Evolutionary conservation across 1,284 basidiomycete species (phyloP), one percentile per base, ranked within the genome.

Genomic region (Anthracocystis setariae): DNA sequence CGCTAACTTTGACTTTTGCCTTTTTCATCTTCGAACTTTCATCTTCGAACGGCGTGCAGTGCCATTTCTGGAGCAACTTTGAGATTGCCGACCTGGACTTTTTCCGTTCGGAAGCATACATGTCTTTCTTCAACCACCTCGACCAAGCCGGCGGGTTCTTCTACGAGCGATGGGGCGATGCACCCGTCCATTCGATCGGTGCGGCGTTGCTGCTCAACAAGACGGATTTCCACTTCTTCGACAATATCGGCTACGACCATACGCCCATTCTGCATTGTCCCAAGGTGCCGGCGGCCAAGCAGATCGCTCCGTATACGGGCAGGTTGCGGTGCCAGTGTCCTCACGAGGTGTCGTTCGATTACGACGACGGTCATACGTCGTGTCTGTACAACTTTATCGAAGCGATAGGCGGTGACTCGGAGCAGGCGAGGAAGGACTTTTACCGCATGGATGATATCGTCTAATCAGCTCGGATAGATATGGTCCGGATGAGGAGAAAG

Each of bases 81-180:
- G 92, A 94, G 82, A 92, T 94, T 51, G 92, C 89, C 9, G 79
- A 82, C 40, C 51, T 84, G 86, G 87, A 90, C 68, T 92, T 94
- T 79, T 92, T 91, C 89, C 86, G 92, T 53, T 85, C 87, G 7
- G 87, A 91, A 67, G 88, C 89, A 3, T 94, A 94, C 83, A 86
- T 85, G 66, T 87, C 88, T 49, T 94, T 89, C 84, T 94, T 94
- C 76, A 86, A 91, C 23, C 87, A 87, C 77, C 85, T 94, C 20
- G 93, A 94, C 67, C 82, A 85, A 15, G 88, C 87, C 46, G 93
- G 93, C 20, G 92, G 92, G 17, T 81, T 81, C 70, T 81, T 81
- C 53, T 81, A 81, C 63, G 80, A 78, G 87, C 86, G 91, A 50
- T 92, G 91, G 91, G 92, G 92, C 51, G 92, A 94, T 80, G 92